Conservation (phyloP, 2,329 filamentous ascomycete genomes). For the Aspergillus eucalypticola region DNA sequence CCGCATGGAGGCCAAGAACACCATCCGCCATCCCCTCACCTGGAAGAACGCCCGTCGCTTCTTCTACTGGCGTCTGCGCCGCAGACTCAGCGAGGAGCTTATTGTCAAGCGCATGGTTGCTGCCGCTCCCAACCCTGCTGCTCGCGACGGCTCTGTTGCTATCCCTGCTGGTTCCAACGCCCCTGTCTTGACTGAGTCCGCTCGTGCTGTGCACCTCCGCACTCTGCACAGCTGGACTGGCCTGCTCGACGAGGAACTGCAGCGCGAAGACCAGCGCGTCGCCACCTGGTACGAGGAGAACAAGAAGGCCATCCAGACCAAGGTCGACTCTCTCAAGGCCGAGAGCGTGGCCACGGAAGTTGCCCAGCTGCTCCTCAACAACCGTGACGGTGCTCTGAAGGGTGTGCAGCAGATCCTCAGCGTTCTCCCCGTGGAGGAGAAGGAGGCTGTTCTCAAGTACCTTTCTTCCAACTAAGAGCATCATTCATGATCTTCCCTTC, state of each 20-base stretch:
- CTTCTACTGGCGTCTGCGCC: constrained; percentile 99
- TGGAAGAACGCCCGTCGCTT: constrained; percentile 91
- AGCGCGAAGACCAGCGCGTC: constrained; percentile 76
- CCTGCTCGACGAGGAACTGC: constrained; percentile 67
- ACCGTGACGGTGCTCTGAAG: constrained; percentile 72
- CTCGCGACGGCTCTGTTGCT: constrained; percentile 42
- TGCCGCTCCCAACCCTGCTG: constrained; percentile 42
- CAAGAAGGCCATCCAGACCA: constrained; percentile 75
- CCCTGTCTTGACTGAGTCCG: constrained; percentile 41
- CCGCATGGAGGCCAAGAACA: constrained; percentile 97
- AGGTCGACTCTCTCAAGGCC: constrained; percentile 80
- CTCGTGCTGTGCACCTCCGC: constrained; percentile 68
- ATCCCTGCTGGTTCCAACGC: constrained; percentile 38
- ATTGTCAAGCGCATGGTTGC: constrained; percentile 83
- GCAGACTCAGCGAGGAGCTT: constrained; percentile 95
- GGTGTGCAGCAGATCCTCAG: constrained; percentile 83
- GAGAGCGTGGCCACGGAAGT: constrained; percentile 71
- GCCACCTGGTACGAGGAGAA: constrained; percentile 97
- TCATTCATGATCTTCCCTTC: neutral
- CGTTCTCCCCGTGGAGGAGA: constrained; percentile 84
- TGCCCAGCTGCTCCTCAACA: constrained; percentile 65
- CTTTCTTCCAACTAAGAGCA: constrained; percentile 31
- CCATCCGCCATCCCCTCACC: constrained; percentile 78
- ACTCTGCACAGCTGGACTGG: constrained; percentile 81
- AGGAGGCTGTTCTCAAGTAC: constrained; percentile 73